phyloP scores from a whole-genome alignment of 2,329 filamentous ascomycete species.

The Fusarium subtropicale region DNA sequence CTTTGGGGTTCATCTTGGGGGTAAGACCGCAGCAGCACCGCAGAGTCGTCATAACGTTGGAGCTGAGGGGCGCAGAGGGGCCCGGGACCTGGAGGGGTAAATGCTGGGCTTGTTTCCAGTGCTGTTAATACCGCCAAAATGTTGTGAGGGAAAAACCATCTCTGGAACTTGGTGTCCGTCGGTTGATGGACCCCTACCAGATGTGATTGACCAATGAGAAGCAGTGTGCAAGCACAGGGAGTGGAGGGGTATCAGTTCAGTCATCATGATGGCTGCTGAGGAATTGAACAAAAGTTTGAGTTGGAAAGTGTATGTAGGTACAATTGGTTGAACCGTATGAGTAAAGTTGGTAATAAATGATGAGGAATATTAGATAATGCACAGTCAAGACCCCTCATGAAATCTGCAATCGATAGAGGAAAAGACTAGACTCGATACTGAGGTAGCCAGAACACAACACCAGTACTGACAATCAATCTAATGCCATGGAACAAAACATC shows the following conservation, averaged over 20 bases:
- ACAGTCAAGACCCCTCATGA: no score
- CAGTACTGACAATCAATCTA: neutral
- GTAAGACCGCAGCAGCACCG: constrained; percentile 42
- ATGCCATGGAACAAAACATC: neutral
- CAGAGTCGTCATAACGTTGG: constrained; percentile 41
- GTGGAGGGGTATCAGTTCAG: constrained; percentile 41
- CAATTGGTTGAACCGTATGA: neutral
- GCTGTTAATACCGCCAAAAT: constrained; percentile 7
- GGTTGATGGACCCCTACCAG: constrained; percentile 38
- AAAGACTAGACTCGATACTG: neutral
- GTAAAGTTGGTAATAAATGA: constrained; percentile 2
- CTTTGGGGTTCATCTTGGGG: constrained; percentile 39
- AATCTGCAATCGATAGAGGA: no score
- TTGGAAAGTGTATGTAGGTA: constrained; percentile 1
- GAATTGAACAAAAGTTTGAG: constrained; percentile 25
- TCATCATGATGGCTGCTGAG: constrained; percentile 39
- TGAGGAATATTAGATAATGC: constrained; percentile 1
- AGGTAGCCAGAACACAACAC: neutral
- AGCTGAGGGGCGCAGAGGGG: constrained; percentile 37
- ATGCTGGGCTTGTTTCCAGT: constrained; percentile 9
- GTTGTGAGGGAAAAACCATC: constrained; percentile 27
- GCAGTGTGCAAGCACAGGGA: constrained; percentile 8
- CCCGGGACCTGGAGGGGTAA: constrained; percentile 35
- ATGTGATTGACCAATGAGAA: constrained; percentile 21
- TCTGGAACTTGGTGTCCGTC: constrained; percentile 47